These are phyloP conservation scores for Parmelia sp. DNA, from an alignment of 495 filamentous ascomycete genomes.

Conservation along the genomic window DNA sequence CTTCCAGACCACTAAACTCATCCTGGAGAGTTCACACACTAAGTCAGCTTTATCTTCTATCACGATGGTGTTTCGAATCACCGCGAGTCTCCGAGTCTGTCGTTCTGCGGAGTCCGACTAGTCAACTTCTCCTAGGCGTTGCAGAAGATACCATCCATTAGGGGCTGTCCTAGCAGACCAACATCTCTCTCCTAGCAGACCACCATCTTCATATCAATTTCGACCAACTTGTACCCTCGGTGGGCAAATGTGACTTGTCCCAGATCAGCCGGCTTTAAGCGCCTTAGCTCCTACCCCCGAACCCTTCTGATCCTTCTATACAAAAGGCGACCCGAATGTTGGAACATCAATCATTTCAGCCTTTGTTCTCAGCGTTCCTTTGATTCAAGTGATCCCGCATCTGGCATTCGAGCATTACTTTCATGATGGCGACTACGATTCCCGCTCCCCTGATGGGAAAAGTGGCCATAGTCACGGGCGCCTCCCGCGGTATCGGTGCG, in stretches of 20 bases:
- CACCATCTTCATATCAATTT: background rate
- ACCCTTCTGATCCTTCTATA: background rate
- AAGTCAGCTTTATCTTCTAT: no score
- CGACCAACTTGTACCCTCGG: background rate
- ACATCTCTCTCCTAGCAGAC: background rate
- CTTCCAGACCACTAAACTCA: no score
- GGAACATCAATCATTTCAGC: background rate
- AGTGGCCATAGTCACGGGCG: constrained; percentile 46
- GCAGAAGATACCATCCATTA: no score
- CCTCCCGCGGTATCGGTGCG: constrained; percentile 46
- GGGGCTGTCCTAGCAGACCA: no score
- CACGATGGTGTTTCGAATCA: no score
- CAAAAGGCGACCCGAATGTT: background rate
- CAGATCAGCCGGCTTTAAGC: background rate
- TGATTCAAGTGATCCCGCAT: no score
- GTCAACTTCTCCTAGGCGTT: no score
- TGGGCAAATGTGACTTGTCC: background rate
- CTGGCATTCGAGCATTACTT: background rate
- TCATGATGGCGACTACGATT: background rate
- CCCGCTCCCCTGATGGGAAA: constrained; percentile 41
- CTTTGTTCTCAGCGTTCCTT: background rate
- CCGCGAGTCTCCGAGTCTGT: no score
- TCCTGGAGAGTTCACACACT: no score
- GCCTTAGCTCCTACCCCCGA: background rate
- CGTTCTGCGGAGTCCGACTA: no score